These are phyloP conservation scores for Allium sativum DNA, from an alignment of 106 monocot species.

Conservation along the genomic window DNA sequence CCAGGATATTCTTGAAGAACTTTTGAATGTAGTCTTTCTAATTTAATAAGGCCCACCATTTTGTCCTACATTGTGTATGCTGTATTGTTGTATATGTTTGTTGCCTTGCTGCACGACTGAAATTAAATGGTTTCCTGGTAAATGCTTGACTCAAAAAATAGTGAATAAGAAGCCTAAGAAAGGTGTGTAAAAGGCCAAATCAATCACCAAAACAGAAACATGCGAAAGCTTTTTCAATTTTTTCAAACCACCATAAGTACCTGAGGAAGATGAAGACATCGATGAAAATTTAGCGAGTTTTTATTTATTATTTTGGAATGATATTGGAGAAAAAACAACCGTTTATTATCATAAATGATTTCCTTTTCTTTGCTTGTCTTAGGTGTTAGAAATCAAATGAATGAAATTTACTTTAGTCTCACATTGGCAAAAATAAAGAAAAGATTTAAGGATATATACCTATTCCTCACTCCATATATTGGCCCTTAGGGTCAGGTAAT, in stretches of 20 bases:
- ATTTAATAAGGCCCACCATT: too few species aligned
- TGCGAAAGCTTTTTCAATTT: constrained; percentile 93
- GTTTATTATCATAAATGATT: not conserved
- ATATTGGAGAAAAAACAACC: not conserved
- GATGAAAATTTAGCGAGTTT: constrained; percentile 44
- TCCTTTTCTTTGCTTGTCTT: not conserved
- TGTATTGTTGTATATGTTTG: too few species aligned
- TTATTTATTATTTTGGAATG: not conserved
- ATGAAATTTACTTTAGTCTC: too few species aligned
- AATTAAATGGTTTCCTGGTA: constrained; percentile 47
- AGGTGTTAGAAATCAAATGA: too few species aligned
- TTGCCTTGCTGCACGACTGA: constrained; percentile 18
- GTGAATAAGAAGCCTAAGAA: constrained; percentile 83
- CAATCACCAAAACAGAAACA: constrained; percentile 65
- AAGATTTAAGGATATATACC: too few species aligned
- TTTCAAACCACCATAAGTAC: constrained; percentile 84
- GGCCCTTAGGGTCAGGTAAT: too few species aligned
- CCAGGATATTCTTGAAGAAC: too few species aligned
- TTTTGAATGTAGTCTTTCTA: too few species aligned
- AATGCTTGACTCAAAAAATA: constrained; percentile 59
- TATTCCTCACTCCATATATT: too few species aligned
- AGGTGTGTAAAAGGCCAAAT: constrained; percentile 58
- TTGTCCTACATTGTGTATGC: too few species aligned
- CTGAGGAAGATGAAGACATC: constrained; percentile 67
- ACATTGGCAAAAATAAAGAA: too few species aligned